Evolutionary conservation across 2,329 filamentous ascomycete species (phyloP).

Genomic region (Colletotrichum sp.): DNA sequence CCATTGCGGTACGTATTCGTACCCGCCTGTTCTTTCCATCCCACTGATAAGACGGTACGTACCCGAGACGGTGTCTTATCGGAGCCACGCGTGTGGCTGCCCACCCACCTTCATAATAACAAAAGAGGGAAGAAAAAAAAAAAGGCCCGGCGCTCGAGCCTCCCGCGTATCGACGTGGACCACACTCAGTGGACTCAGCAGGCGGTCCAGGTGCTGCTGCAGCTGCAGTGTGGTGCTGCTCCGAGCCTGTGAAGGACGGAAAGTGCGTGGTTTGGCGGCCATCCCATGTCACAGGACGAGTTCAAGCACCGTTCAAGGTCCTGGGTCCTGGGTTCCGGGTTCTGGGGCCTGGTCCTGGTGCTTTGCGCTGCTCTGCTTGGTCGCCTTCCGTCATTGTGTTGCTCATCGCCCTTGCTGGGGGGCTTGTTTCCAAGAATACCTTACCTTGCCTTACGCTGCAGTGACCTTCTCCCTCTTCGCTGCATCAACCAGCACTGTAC

Average conservation of each 20-base stretch:
- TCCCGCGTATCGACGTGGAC: background rate
- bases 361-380: background rate
- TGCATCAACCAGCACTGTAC: background rate
- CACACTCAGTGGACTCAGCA: background rate
- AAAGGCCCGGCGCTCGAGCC: background rate
- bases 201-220: background rate
- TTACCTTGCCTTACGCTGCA: background rate
- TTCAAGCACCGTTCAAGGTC: background rate
- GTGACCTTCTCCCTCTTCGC: background rate
- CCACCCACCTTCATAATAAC: background rate
- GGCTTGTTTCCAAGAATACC: background rate
- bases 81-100: background rate
- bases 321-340: background rate
- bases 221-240: background rate
- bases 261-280: background rate
- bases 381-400: constrained; percentile 13
- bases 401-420: background rate
- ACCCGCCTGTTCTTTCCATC: background rate
- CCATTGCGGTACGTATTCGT: background rate
- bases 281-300: background rate
- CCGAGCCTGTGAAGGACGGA: background rate
- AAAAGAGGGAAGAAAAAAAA: background rate
- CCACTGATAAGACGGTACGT: background rate
- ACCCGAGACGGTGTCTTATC: background rate
- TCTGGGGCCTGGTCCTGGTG: background rate